Conservation (phyloP, 371 early-diverging fungal species). For the Apophysomyces variabilis region DNA sequence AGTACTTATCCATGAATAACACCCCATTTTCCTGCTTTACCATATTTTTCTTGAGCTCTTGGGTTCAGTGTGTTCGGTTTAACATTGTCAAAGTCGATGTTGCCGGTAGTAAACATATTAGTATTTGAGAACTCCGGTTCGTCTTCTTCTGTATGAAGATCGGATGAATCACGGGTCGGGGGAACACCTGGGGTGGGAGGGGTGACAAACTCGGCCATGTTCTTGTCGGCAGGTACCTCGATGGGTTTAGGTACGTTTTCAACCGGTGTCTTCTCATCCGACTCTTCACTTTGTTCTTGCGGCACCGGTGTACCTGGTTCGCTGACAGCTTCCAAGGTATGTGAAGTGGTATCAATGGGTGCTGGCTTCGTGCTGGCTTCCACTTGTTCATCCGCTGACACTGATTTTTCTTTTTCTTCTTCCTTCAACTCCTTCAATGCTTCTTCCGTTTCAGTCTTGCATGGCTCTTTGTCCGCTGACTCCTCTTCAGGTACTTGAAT, state of each 20-base stretch:
- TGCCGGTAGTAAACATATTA: conserved; percentile 28
- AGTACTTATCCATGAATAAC: too few relatives aligned
- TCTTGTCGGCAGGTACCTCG: conserved; percentile 40
- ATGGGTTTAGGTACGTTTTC: conserved; percentile 24
- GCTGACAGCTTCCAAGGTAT: conserved; percentile 14
- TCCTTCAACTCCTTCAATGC: neutral
- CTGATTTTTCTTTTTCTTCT: conserved; percentile 1
- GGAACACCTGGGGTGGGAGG: conserved; percentile 49
- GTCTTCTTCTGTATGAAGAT: conserved; percentile 11
- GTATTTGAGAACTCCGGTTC: conserved; percentile 11
- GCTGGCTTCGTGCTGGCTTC: neutral
- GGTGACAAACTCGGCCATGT: conserved; percentile 53
- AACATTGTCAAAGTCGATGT: conserved; percentile 41
- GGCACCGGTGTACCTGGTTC: conserved; percentile 32
- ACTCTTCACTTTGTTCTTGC: conserved; percentile 1
- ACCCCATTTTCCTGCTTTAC: conserved; percentile 26
- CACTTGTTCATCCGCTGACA: neutral
- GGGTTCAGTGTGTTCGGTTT: conserved; percentile 52
- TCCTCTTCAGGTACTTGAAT: neutral
- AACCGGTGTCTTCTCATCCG: conserved; percentile 5
- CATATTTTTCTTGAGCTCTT: conserved; percentile 53
- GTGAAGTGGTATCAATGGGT: conserved; percentile 10
- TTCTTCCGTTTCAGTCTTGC: neutral
- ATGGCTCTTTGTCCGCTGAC: neutral
- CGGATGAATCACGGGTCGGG: conserved; percentile 16